Evolutionary conservation across 805 yeast species (phyloP).

Genomic region (Cyberlindnera maritima): DNA sequence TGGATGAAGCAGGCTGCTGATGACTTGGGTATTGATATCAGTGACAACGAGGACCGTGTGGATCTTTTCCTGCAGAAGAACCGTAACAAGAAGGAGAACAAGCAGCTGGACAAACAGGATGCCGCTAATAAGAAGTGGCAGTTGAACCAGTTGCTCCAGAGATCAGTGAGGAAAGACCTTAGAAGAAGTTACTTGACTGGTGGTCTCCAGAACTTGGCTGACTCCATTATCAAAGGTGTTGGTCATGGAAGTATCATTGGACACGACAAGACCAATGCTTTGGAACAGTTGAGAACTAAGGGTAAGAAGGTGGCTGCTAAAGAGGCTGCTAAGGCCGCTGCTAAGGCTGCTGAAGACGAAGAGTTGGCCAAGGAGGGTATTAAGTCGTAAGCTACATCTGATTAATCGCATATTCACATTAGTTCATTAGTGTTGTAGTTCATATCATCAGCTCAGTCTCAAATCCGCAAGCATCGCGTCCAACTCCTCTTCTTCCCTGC

Average conservation of each 20-base stretch:
- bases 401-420: no score
- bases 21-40: constrained; percentile 78
- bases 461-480: constrained; percentile 14
- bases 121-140: constrained; percentile 45
- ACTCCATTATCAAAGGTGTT: constrained; percentile 63
- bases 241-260: constrained; percentile 73
- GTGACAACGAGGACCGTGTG: constrained; percentile 71
- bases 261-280: constrained; percentile 62
- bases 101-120: constrained; percentile 51
- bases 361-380: background rate
- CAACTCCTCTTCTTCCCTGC: constrained; percentile 16
- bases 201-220: constrained; percentile 76
- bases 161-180: constrained; percentile 58
- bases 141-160: constrained; percentile 48
- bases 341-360: background rate
- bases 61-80: constrained; percentile 66
- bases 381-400: no score
- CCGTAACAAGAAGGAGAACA: constrained; percentile 51
- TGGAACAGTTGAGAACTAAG: constrained; percentile 49
- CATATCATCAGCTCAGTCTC: background rate
- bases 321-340: constrained; percentile 2
- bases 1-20: constrained; percentile 93
- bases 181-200: constrained; percentile 77
- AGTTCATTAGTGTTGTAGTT: background rate
- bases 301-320: constrained; percentile 8